Percentiles rank a stretch among this genome's conserved stretches.
phyloP scores from a whole-genome alignment of 23 red algal genomes.

The Gracilaria caudata region DNA sequence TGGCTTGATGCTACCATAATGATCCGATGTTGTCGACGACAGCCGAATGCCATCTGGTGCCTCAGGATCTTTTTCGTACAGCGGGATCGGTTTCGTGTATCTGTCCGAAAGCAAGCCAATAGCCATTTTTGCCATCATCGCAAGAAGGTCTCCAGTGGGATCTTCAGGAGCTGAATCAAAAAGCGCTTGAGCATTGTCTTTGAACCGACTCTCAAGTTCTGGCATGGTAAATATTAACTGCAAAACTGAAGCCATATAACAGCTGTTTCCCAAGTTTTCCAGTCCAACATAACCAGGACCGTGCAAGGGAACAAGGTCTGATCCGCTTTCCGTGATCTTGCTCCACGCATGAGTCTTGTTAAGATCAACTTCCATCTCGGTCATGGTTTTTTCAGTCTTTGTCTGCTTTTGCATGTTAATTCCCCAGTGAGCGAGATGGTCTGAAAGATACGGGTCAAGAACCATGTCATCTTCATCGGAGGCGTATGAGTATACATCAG shows the following conservation, averaged over 20 bases:
- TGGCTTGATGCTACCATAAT: slow-evolving; percentile 59
- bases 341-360: slow-evolving; percentile 67
- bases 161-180: slow-evolving; percentile 51
- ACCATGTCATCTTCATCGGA: slow-evolving; percentile 95
- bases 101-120: slow-evolving; percentile 59
- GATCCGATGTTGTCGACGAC: slow-evolving; percentile 5
- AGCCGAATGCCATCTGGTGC: slow-evolving; percentile 24
- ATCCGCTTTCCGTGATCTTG: slow-evolving; percentile 67
- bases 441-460: slow-evolving; percentile 77
- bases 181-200: not conserved
- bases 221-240: slow-evolving; percentile 75
- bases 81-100: slow-evolving; percentile 54
- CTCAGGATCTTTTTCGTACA: slow-evolving; percentile 59
- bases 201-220: slow-evolving; percentile 57
- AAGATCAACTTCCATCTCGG: slow-evolving; percentile 92
- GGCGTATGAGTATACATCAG: slow-evolving; percentile 94
- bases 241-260: slow-evolving; percentile 94
- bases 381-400: slow-evolving; percentile 90
- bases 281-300: slow-evolving; percentile 82
- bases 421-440: slow-evolving; percentile 86
- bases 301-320: slow-evolving; percentile 59
- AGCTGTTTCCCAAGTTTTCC: slow-evolving; percentile 94
- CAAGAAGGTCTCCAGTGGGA: slow-evolving; percentile 55
- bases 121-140: slow-evolving; percentile 78
- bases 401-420: slow-evolving; percentile 80